These are phyloP conservation scores for Metschnikowia shivogae DNA, from an alignment of 805 yeast species.

Conservation along the genomic window DNA sequence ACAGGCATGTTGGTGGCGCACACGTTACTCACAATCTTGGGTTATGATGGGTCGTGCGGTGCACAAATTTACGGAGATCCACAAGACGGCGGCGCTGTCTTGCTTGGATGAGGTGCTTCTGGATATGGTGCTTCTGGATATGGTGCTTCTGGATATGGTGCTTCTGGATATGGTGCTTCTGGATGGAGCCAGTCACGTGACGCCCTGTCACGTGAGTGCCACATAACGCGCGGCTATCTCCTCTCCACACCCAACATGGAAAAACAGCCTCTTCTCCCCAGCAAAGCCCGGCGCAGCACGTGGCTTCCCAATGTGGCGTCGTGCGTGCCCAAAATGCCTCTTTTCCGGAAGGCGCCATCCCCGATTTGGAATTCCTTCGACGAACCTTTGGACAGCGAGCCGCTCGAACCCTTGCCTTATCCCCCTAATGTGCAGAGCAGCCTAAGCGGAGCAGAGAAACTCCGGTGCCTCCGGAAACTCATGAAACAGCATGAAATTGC, in stretches of 20 bases:
- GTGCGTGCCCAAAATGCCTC: neutral
- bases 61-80: no score
- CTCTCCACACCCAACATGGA: neutral
- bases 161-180: no score
- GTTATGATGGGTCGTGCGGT: neutral
- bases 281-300: neutral
- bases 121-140: no score
- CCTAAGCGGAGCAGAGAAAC: slow-evolving; percentile 7
- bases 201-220: neutral
- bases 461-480: slow-evolving; percentile 11
- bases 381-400: slow-evolving; percentile 19
- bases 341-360: neutral
- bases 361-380: slow-evolving; percentile 6
- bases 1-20: slow-evolving; percentile 20
- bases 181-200: no score
- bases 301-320: neutral
- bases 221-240: neutral
- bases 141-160: no score
- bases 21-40: neutral
- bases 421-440: slow-evolving; percentile 1
- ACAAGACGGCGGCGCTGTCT: no score
- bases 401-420: slow-evolving; percentile 27
- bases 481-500: slow-evolving; percentile 14
- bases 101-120: no score
- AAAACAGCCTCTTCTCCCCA: slow-evolving; percentile 1